Evolutionary conservation across 2,329 filamentous ascomycete species (phyloP).

Genomic region (Boeremia exigua): DNA sequence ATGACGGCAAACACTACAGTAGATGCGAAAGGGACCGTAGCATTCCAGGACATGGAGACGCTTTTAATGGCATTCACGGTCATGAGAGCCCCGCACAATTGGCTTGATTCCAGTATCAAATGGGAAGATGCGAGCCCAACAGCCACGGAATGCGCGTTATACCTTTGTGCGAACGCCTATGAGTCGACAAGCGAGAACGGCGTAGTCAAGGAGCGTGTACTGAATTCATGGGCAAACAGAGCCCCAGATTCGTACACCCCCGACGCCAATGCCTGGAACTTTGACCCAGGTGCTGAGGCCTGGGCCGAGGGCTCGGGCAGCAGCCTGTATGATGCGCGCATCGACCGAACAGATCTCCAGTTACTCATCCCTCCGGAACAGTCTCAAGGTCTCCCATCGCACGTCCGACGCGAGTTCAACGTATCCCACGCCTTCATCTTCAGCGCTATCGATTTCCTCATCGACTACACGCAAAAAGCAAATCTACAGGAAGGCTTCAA

Average conservation of each 20-base stretch:
- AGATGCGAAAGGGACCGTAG: neutral
- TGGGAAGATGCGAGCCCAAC: constrained; percentile 11
- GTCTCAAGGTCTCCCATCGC: neutral
- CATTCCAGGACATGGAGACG: constrained; percentile 4
- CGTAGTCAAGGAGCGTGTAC: neutral
- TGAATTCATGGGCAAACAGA: constrained; percentile 9
- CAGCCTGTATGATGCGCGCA: neutral
- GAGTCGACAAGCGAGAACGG: constrained; percentile 4
- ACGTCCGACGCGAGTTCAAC: neutral
- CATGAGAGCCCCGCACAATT: constrained; percentile 10
- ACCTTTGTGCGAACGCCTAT: constrained; percentile 19
- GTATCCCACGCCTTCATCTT: neutral
- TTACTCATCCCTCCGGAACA: neutral
- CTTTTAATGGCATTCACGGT: constrained; percentile 1
- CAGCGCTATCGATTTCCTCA: neutral
- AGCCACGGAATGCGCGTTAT: constrained; percentile 20
- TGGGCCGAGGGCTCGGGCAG: neutral
- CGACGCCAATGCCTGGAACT: neutral
- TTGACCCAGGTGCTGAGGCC: neutral
- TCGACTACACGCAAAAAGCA: neutral
- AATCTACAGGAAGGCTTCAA: neutral
- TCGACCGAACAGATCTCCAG: constrained; percentile 2
- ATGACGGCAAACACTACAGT: constrained; percentile 4
- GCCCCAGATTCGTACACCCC: constrained; percentile 2
- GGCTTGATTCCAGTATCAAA: neutral